A percentile compares a stretch with the other conserved stretches of the same genome.
These are phyloP conservation scores for Spergularia azorica DNA, from an alignment of 179 eudicot genomes.

Conservation along the genomic window DNA sequence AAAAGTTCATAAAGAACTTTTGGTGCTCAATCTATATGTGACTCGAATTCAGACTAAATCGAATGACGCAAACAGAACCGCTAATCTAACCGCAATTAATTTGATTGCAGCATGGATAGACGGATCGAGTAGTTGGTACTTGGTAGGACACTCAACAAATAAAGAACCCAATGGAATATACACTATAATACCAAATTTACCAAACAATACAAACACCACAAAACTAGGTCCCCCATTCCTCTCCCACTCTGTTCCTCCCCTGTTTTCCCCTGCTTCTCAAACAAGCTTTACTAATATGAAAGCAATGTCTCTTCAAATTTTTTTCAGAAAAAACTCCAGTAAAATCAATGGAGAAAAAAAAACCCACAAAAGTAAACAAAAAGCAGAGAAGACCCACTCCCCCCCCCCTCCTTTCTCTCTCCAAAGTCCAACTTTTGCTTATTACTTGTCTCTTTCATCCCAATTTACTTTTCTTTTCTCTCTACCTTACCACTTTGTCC, in stretches of 20 bases:
- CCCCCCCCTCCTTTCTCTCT: too few relatives aligned
- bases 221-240: constrained; percentile 17
- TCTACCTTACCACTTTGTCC: constrained; percentile 20
- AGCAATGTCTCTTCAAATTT: constrained; percentile 8
- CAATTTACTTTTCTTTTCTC: constrained; percentile 24
- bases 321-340: neutral
- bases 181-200: constrained; percentile 10
- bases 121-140: too few relatives aligned
- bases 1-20: too few relatives aligned
- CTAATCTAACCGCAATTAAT: too few relatives aligned
- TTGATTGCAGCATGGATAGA: too few relatives aligned
- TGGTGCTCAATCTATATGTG: too few relatives aligned
- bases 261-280: constrained; percentile 17
- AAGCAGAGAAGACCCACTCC: constrained; percentile 25
- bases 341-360: constrained; percentile 6
- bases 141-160: neutral
- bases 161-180: constrained; percentile 8
- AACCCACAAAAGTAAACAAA: constrained; percentile 15
- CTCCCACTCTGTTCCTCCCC: constrained; percentile 19
- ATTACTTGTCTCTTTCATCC: constrained; percentile 31
- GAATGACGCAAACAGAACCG: too few relatives aligned
- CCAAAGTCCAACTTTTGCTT: constrained; percentile 14
- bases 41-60: too few relatives aligned
- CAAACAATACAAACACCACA: neutral
- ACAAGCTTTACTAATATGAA: constrained; percentile 6